A percentile compares a stretch with the other conserved stretches of the same genome.
Evolutionary conservation across 2,329 filamentous ascomycete genomes (phyloP).

Genomic region (Fusarium nisikadoi): DNA sequence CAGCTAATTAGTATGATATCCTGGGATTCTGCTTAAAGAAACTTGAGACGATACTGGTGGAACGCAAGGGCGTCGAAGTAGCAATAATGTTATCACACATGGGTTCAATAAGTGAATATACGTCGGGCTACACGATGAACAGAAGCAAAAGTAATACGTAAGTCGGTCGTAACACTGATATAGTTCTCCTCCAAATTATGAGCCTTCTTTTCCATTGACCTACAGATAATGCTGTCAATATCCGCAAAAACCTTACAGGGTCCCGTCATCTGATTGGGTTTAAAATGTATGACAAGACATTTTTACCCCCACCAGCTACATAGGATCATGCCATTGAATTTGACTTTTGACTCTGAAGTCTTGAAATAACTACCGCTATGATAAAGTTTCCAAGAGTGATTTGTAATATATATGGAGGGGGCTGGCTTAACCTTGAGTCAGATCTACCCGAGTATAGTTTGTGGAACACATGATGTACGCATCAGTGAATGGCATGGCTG

Average conservation of each 20-base stretch:
- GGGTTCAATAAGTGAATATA: not conserved
- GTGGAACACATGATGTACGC: not conserved
- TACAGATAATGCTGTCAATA: not conserved
- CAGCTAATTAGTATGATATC: not conserved
- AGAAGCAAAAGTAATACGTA: fast-evolving
- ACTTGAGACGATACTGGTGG: no score
- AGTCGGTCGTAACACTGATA: fast-evolving
- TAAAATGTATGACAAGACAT: not conserved
- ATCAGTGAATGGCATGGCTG: fast-evolving
- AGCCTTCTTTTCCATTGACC: no score
- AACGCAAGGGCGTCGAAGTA: not conserved
- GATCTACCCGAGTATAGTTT: not conserved
- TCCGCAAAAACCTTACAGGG: no score
- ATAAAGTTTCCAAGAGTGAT: fast-evolving
- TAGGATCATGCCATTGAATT: not conserved
- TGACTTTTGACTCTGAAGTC: not conserved
- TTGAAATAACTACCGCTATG: not conserved
- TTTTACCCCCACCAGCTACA: not conserved
- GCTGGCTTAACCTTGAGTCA: not conserved
- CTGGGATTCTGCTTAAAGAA: no score
- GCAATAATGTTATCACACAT: no score
- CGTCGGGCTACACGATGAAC: no score
- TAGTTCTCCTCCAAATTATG: not conserved
- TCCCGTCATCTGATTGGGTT: not conserved
- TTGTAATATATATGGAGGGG: not conserved